Evolutionary conservation across 2,329 filamentous ascomycete genomes (phyloP), one percentile per base, ranked within the genome.

Genomic region (Ascochyta fabae): DNA sequence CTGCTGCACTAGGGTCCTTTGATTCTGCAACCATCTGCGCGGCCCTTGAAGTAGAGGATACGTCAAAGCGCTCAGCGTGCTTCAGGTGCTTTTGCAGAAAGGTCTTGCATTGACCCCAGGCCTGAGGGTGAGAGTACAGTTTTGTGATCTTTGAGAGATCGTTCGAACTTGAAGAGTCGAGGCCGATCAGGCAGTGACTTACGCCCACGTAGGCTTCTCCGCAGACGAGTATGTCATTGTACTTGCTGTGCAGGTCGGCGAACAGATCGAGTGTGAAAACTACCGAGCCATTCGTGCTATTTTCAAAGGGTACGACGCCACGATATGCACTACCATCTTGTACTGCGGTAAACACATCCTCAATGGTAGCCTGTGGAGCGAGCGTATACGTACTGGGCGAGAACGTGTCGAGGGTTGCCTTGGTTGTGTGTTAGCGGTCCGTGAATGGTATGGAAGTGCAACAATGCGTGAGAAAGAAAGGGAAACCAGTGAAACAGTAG

Each of bases 261-360:
- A 99, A 86, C 62, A 94, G 86, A 76, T 97, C 93, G 23, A 98
- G 84, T 0, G 93, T 96, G 75, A 92, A 90, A 52, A 95, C 87
- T 45, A 99, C 95, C 50, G 89, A 88, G 69, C 95, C 95, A 76
- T 98, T 96, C 72, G 91, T 94, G 36, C 91, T 96, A 80, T 99
- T 99, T 74, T 98, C 94, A 76, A 96, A 93, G 6, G 95, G 95
- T 1, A 97, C 90, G 29, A 98, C 90, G 64, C 93, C 95, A 53
- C 88, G 88, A 48, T 83, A 77, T 0, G 85, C 86, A 40, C 79
- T 72, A 54, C 85, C 83, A 34, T 82, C 80, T 69, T 96, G 91
- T 6, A 96, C 89, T 15, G 87, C 83, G 46, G 87, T 81, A 75
- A 97, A 96, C 66, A 96, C 87, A 71, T 95, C 91, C 64, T 77